These are phyloP conservation scores for Zizania latifolia DNA, from an alignment of 176 grass and related monocot species.

Conservation along the genomic window DNA sequence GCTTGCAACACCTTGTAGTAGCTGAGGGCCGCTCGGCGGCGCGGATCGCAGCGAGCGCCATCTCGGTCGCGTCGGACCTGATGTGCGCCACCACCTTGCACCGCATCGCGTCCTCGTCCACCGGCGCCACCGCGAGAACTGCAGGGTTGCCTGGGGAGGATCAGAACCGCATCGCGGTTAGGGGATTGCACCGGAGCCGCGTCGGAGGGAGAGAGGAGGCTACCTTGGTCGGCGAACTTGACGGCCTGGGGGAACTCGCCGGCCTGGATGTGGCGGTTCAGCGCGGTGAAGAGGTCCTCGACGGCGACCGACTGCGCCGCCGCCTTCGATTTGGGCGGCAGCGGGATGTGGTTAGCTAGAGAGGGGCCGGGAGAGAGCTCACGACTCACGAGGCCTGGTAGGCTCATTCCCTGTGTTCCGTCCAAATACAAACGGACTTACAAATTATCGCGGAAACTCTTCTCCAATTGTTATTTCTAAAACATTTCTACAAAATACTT, in stretches of 20 bases:
- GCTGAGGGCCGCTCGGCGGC: slow-evolving; percentile 53
- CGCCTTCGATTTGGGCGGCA: slow-evolving; percentile 71
- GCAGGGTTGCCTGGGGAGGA: not conserved
- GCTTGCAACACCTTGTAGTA: slow-evolving; percentile 51
- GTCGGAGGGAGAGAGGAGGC: not conserved
- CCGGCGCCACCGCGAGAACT: slow-evolving; percentile 69
- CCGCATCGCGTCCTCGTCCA: slow-evolving; percentile 81
- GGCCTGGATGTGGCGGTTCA: slow-evolving; percentile 59
- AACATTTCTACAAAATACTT: too few relatives aligned
- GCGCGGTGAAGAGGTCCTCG: slow-evolving; percentile 74
- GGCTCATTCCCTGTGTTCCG: too few relatives aligned
- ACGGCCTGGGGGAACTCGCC: slow-evolving; percentile 42
- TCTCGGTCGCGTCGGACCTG: slow-evolving; percentile 68
- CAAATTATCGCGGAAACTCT: too few relatives aligned
- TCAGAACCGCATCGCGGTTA: slow-evolving; percentile 3
- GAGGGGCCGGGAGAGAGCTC: not conserved
- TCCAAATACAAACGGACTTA: too few relatives aligned
- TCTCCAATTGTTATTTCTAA: too few relatives aligned
- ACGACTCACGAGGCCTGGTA: not conserved
- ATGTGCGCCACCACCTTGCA: slow-evolving; percentile 93
- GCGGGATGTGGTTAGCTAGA: not conserved
- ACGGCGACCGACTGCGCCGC: slow-evolving; percentile 39
- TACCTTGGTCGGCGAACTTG: slow-evolving; percentile 93
- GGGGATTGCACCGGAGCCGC: not conserved
- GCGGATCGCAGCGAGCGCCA: slow-evolving; percentile 63